Evolutionary conservation across 1,284 basidiomycete genomes (phyloP).

Genomic region (Fomitopsis betulina): DNA sequence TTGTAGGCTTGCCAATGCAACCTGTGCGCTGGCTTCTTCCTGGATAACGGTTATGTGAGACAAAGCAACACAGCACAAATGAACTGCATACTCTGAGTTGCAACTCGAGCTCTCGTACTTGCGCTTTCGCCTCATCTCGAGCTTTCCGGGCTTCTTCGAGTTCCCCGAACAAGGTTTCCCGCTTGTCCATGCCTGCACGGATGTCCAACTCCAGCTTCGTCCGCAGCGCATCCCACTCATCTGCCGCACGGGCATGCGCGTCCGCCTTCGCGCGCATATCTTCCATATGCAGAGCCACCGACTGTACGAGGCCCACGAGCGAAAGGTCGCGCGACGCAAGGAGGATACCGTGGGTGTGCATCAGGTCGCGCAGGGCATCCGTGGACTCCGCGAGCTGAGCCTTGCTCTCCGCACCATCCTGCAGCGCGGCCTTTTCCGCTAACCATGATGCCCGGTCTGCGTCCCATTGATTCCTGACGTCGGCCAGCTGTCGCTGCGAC

Average conservation of each 20-base stretch:
- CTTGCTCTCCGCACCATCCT: conserved; percentile 42
- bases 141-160: conserved; percentile 53
- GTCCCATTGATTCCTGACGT: conserved; percentile 47
- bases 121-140: conserved; percentile 47
- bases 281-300: conserved; percentile 52
- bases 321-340: conserved; percentile 46
- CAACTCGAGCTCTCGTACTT: conserved; percentile 38
- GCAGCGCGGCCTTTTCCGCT: conserved; percentile 45
- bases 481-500: conserved; percentile 8
- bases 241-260: conserved; percentile 41
- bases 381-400: conserved; percentile 47
- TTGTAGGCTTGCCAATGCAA: conserved; percentile 9
- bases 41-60: neutral
- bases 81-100: conserved; percentile 37
- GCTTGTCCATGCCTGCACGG: conserved; percentile 39
- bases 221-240: conserved; percentile 40
- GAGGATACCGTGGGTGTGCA: conserved; percentile 51
- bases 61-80: neutral
- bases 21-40: conserved; percentile 21
- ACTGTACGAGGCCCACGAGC: conserved; percentile 44
- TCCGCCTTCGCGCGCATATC: conserved; percentile 48
- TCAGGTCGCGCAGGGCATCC: conserved; percentile 40
- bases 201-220: conserved; percentile 50
- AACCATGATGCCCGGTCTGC: conserved; percentile 52
- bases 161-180: conserved; percentile 45